Evolutionary conservation across 768 basidiomycete genomes (phyloP), one percentile per base, ranked within the genome.

Genomic region (Gymnopilus dilepis): DNA sequence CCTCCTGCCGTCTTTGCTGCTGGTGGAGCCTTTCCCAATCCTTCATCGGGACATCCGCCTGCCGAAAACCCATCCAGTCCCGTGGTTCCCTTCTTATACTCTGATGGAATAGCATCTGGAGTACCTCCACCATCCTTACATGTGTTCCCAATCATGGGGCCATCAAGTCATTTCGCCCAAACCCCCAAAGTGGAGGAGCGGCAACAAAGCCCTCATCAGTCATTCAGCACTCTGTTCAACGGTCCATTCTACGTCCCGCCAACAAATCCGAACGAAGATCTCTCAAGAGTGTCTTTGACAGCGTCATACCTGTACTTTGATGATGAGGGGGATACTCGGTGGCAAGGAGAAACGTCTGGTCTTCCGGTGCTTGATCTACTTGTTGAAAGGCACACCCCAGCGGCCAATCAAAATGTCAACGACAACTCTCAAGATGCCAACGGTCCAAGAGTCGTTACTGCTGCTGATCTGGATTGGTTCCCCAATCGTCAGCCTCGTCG

Each of bases 341-440:
- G 92, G 92, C 92, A 94, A 76, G 95, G 95, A 30, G 94, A 96
- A 69, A 94, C 94, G 0, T 96, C 94, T 3, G 95, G 95, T 24
- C 83, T 97, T 0, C 95, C 95, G 5, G 84, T 97, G 4, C 84
- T 96, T 26, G 92, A 96, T 72, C 76, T 94, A 7, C 79, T 97
- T 26, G 85, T 93, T 28, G 93, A 94, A 70, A 83, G 86, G 34
- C 88, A 89, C 65, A 76, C 80, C 6, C 74, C 78, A 9, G 69
- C 79, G 59, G 69, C 62, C 34, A 68, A 70, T 60, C 68, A 65
- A 61, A 68, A 74, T 38, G 57, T 66, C 48, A 57, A 67, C 42
- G 65, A 72, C 56, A 69, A 69, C 34, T 55, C 70, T 24, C 63
- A 64, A 13, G 71, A 75, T 5, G 60, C 70, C 4, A 70, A 70